Base-by-base conservation (phyloP, 2,329 filamentous ascomycete species). In the Xylariales sp. region DNA sequence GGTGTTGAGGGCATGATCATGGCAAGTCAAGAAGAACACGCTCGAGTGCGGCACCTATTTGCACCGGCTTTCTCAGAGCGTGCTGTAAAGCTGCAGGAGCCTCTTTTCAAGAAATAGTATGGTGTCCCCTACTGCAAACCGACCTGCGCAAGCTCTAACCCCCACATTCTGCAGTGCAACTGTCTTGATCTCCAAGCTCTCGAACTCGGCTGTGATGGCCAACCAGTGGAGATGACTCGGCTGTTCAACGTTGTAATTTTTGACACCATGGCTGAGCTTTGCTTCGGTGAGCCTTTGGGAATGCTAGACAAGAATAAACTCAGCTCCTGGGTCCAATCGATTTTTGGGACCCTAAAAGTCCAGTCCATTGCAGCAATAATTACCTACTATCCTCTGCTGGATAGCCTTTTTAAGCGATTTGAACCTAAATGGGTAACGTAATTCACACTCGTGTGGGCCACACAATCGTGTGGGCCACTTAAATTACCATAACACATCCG, bases 121-220 rank as follows among this genome's bases (percentile, higher is more conserved):
- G 34, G 28, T 10, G n/a, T 10, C 2, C 4, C 6, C 18, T n/a
- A n/a, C n/a, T n/a, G n/a, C n/a, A n/a, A n/a, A n/a, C n/a, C n/a
- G n/a, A n/a, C n/a, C n/a, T n/a, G n/a, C n/a, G n/a, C n/a, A n/a
- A n/a, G n/a, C n/a, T n/a, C n/a, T n/a, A n/a, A n/a, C n/a, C n/a
- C n/a, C n/a, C n/a, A n/a, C n/a, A n/a, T n/a, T n/a, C 15, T 10
- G 12, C 24, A 37, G 35, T 23, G 57, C 59, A 18, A 52, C 62
- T 28, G 42, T 63, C 17, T 56, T 69, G 33, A 53, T 64, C 29
- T 40, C 49, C 15, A 61, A 57, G 30, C 45, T 69, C 50, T 49
- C n/a, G 59, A 65, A 14, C 38, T 48, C 8, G 40, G 41, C 16
- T 35, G 37, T 11, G 32, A 34, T 2, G 38, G 36, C 3, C 33